phyloP scores from a whole-genome alignment of 73 alveolate genomes.

The Urostyla sp. region DNA sequence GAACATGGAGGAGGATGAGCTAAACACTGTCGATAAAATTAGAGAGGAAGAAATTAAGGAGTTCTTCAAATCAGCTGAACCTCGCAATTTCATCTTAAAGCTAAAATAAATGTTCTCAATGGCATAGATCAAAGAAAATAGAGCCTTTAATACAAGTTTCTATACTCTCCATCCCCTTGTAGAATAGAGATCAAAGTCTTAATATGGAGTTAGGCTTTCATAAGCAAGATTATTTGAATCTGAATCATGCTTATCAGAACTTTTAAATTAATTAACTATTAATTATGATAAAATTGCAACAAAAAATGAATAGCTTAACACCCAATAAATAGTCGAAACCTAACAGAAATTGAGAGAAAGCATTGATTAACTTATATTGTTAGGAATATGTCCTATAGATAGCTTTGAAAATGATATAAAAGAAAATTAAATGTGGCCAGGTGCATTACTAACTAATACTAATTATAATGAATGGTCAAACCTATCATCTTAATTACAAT shows the following conservation, averaged over 20 bases:
- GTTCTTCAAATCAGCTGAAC: slow-evolving; percentile 34
- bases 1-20: slow-evolving; percentile 44
- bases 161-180: slow-evolving; percentile 9
- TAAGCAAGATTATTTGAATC: not conserved
- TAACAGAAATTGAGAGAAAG: not conserved
- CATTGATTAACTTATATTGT: slow-evolving; percentile 11
- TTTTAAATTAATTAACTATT: not conserved
- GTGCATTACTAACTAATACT: not conserved
- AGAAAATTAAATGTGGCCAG: not conserved
- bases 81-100: slow-evolving; percentile 15
- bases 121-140: slow-evolving; percentile 10
- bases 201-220: not conserved
- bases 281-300: not conserved
- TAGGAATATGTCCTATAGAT: slow-evolving; percentile 23
- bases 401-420: not conserved
- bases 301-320: slow-evolving; percentile 10
- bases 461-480: slow-evolving; percentile 31
- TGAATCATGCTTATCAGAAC: not conserved
- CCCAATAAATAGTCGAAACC: not conserved
- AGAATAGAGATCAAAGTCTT: not conserved
- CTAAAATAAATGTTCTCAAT: not conserved
- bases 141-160: not conserved
- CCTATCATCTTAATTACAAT: slow-evolving; percentile 2
- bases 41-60: slow-evolving; percentile 47
- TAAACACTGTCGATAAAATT: slow-evolving; percentile 6